Percentiles rank a stretch among this genome's conserved stretches.
Evolutionary conservation across 805 yeast genomes (phyloP).

Genomic region (Starmerella bombicola): DNA sequence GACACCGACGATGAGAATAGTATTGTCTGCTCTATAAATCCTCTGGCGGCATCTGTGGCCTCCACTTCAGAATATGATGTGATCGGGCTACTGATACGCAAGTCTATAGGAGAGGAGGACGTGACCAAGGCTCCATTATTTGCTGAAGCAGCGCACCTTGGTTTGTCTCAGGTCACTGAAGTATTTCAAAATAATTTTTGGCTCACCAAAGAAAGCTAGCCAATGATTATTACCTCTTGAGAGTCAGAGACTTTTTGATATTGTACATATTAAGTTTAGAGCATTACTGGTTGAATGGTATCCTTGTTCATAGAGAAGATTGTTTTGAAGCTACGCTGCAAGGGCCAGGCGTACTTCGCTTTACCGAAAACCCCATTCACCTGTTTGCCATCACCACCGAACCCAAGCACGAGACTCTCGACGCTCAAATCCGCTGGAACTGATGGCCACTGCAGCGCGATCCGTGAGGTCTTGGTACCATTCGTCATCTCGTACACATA

Average conservation of each 20-base stretch:
- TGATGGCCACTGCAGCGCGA: constrained; percentile 1
- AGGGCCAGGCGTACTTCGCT: constrained; percentile 6
- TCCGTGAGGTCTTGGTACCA: background rate
- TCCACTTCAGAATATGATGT: constrained; percentile 10
- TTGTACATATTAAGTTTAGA: too few relatives aligned
- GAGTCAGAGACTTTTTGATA: too few relatives aligned
- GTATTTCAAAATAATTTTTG: constrained; percentile 4
- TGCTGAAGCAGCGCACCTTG: constrained; percentile 14
- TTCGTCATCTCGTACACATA: constrained; percentile 7
- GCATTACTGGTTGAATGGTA: background rate
- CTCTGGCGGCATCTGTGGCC: constrained; percentile 4
- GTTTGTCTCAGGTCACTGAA: constrained; percentile 12
- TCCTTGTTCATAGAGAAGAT: background rate
- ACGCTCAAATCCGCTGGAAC: background rate
- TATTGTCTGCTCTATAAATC: constrained; percentile 14
- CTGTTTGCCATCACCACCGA: constrained; percentile 14
- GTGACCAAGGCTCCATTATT: constrained; percentile 3
- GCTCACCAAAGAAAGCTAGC: constrained; percentile 1
- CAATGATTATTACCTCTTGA: too few relatives aligned
- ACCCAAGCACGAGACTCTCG: constrained; percentile 1
- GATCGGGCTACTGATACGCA: constrained; percentile 7
- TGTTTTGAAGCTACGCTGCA: constrained; percentile 4
- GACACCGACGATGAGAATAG: background rate
- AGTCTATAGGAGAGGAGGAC: background rate
- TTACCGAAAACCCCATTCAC: constrained; percentile 5